Conservation (phyloP, 208 protist species). For the Sergeia podlipaevii region DNA sequence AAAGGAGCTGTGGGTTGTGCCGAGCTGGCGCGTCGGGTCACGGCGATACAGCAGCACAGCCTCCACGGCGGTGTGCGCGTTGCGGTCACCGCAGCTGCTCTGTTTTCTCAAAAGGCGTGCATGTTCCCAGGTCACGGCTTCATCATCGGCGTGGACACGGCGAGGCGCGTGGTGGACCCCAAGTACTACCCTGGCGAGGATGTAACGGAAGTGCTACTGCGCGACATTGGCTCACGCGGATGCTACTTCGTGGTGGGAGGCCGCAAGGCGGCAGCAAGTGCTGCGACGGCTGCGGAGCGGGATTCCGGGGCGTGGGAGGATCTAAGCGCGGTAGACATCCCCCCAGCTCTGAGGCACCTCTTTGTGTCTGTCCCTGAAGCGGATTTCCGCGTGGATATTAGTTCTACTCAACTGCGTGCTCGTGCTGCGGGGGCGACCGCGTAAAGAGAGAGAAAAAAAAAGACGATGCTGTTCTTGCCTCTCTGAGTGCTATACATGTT, state of each 20-base stretch:
- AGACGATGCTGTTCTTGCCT: neutral
- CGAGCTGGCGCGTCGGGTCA: constrained; percentile 41
- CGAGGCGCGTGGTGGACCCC: constrained; percentile 52
- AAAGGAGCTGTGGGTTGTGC: constrained; percentile 30
- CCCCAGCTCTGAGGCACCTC: constrained; percentile 29
- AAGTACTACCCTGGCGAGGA: constrained; percentile 50
- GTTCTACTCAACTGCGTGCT: constrained; percentile 62
- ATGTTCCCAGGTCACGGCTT: constrained; percentile 67
- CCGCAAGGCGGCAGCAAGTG: constrained; percentile 19
- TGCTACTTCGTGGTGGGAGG: constrained; percentile 34
- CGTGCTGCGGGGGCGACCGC: too few species aligned
- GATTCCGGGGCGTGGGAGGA: constrained; percentile 29
- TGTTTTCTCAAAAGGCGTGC: constrained; percentile 61
- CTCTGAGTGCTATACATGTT: neutral
- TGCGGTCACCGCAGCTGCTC: constrained; percentile 46
- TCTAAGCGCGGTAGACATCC: constrained; percentile 27
- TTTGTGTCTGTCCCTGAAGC: constrained; percentile 41
- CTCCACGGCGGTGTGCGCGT: constrained; percentile 37
- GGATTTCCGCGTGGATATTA: constrained; percentile 69
- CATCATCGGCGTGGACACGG: constrained; percentile 74
- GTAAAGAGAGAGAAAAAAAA: too few species aligned
- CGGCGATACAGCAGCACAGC: too few species aligned
- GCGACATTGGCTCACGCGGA: constrained; percentile 3
- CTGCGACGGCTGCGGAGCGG: constrained; percentile 10
- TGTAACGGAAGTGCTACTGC: constrained; percentile 13